A percentile compares a stretch with the other conserved stretches of the same genome.
Evolutionary conservation across 306 rosid genomes (phyloP).

Genomic region (Delonix regia): DNA sequence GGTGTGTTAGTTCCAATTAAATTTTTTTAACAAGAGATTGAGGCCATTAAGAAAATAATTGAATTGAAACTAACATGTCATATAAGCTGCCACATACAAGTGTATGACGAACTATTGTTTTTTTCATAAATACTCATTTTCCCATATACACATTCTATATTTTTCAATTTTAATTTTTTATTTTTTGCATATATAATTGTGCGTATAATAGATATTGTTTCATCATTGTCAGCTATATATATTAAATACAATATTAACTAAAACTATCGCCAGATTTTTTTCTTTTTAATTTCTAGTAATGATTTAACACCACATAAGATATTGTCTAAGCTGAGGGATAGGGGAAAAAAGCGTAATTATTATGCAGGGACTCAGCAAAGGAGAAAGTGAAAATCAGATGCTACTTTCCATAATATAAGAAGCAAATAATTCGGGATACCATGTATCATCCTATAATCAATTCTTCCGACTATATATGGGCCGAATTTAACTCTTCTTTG

Average conservation of each 20-base stretch:
- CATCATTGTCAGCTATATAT: background rate
- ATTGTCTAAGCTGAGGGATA: too few relatives aligned
- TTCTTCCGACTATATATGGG: background rate
- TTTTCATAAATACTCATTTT: background rate
- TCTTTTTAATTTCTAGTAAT: background rate
- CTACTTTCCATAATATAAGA: background rate
- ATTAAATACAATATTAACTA: background rate
- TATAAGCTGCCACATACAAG: too few relatives aligned
- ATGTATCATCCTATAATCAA: too few relatives aligned
- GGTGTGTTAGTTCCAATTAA: too few relatives aligned
- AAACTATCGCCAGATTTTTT: background rate
- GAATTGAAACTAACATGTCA: too few relatives aligned
- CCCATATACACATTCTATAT: background rate
- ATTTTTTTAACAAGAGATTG: too few relatives aligned
- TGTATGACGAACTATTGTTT: too few relatives aligned
- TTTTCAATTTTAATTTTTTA: background rate
- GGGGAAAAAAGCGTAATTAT: background rate
- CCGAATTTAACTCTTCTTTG: background rate
- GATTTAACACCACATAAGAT: too few relatives aligned
- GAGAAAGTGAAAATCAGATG: background rate
- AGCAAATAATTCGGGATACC: too few relatives aligned
- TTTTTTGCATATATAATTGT: background rate
- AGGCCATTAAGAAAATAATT: too few relatives aligned
- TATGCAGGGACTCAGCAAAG: background rate
- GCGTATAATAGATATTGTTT: background rate